These are phyloP conservation scores for Phytophthora pseudosyringae DNA, from an alignment of 352 stramenopile species.

Conservation along the genomic window DNA sequence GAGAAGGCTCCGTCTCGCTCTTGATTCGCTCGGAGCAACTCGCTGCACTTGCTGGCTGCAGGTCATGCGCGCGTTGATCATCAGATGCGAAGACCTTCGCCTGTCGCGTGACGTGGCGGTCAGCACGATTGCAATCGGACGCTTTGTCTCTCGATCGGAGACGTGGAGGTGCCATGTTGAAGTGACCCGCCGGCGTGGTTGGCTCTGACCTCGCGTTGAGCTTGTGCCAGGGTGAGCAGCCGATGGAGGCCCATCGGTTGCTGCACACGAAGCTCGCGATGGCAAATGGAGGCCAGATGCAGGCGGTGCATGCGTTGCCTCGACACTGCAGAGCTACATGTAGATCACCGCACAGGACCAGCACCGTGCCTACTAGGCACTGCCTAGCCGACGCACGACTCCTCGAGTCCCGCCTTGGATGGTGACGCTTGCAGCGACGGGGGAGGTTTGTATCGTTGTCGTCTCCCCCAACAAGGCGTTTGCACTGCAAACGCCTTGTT, in stretches of 20 bases:
- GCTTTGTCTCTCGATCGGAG: background rate
- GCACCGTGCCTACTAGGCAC: too few species aligned
- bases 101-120: conserved; percentile 9
- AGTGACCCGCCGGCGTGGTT: conserved; percentile 2
- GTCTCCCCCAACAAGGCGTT: too few species aligned
- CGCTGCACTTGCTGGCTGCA: background rate
- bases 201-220: background rate
- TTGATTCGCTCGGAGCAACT: conserved; percentile 5
- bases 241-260: background rate
- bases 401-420: conserved; percentile 23
- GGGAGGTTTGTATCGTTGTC: conserved; percentile 5
- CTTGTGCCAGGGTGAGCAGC: background rate
- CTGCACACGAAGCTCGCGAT: background rate
- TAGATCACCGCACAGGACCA: background rate
- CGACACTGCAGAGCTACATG: conserved; percentile 1
- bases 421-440: conserved; percentile 20
- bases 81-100: background rate
- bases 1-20: conserved; percentile 2
- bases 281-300: background rate
- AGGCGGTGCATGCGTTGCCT: background rate
- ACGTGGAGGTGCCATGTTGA: conserved; percentile 9
- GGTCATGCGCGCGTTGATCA: background rate
- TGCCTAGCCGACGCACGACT: background rate
- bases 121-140: conserved; percentile 13
- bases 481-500: too few species aligned